Conservation (phyloP, 768 basidiomycete species). For the Cystobasidium ongulense region DNA sequence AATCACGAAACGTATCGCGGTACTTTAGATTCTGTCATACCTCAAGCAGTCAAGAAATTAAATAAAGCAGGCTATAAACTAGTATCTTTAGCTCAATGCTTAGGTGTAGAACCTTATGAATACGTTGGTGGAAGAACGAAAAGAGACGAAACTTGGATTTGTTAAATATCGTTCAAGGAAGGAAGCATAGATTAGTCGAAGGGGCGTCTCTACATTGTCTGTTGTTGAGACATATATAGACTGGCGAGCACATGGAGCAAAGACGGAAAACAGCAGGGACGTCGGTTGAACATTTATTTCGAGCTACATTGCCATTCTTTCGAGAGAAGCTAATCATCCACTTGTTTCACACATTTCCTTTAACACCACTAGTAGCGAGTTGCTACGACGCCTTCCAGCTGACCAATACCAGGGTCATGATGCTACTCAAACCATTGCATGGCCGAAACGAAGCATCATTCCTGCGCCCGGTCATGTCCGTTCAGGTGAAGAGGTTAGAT, state of each 20-base stretch:
- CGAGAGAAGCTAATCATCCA: too few species aligned
- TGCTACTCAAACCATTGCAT: too few species aligned
- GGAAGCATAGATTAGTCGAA: not conserved
- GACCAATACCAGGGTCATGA: too few species aligned
- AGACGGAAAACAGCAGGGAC: not conserved
- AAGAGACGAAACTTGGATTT: constrained; percentile 28
- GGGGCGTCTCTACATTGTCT: too few species aligned
- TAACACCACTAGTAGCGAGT: too few species aligned
- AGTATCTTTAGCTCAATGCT: constrained; percentile 35
- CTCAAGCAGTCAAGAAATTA: constrained; percentile 29
- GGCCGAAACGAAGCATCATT: too few species aligned
- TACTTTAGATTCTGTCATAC: constrained; percentile 30
- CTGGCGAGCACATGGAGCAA: not conserved
- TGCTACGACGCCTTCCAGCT: too few species aligned
- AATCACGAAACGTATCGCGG: constrained; percentile 36
- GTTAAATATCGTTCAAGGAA: not conserved
- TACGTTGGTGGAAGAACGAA: constrained; percentile 10
- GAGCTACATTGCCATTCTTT: not conserved
- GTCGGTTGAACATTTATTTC: not conserved
- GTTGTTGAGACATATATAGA: too few species aligned
- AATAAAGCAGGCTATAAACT: constrained; percentile 36
- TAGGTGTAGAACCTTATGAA: constrained; percentile 37
- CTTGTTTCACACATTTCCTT: too few species aligned
- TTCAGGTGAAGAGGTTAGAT: constrained; percentile 1
- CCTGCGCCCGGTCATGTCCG: too few species aligned